phyloP scores from a whole-genome alignment of 2,329 filamentous ascomycete genomes.

The Coniosporium tulheliwenetii region DNA sequence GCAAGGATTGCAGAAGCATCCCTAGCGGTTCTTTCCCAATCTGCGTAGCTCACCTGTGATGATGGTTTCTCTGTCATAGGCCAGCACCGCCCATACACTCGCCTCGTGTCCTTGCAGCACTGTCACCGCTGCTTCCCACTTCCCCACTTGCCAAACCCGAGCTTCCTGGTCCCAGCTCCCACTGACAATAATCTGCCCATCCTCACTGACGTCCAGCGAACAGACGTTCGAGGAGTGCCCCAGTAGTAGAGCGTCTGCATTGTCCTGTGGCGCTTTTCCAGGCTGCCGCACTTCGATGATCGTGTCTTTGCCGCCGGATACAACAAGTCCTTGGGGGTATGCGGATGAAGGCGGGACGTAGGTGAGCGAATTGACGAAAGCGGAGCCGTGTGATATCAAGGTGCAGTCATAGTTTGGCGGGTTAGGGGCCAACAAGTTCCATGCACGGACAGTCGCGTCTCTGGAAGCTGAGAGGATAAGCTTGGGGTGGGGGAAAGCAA shows the following conservation, averaged over 20 bases:
- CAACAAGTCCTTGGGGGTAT: slow-evolving; percentile 63
- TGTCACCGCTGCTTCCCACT: slow-evolving; percentile 61
- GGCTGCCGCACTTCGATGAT: slow-evolving; percentile 82
- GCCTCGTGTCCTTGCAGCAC: slow-evolving; percentile 62
- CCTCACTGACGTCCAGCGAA: slow-evolving; percentile 61
- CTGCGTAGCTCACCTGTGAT: slow-evolving; percentile 45
- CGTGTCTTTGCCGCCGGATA: slow-evolving; percentile 81
- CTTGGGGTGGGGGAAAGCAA: slow-evolving; percentile 59
- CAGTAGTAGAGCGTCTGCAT: slow-evolving; percentile 72
- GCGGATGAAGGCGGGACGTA: slow-evolving; percentile 54
- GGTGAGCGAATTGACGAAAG: slow-evolving; percentile 76
- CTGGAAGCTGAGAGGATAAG: slow-evolving; percentile 73
- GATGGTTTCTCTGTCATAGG: slow-evolving; percentile 63
- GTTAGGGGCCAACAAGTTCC: slow-evolving; percentile 51
- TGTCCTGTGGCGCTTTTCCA: slow-evolving; percentile 48
- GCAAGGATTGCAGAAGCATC: not conserved
- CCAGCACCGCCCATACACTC: slow-evolving; percentile 83
- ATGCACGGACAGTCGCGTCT: slow-evolving; percentile 78
- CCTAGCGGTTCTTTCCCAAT: not conserved
- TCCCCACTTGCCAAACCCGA: slow-evolving; percentile 70
- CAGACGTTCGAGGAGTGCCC: slow-evolving; percentile 84
- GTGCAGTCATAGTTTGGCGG: slow-evolving; percentile 61
- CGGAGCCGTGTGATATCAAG: slow-evolving; percentile 64
- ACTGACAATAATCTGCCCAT: slow-evolving; percentile 64
- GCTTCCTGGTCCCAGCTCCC: slow-evolving; percentile 89